Evolutionary conservation across 129 eudicot species (phyloP).

Genomic region (Flaveria linearis): DNA sequence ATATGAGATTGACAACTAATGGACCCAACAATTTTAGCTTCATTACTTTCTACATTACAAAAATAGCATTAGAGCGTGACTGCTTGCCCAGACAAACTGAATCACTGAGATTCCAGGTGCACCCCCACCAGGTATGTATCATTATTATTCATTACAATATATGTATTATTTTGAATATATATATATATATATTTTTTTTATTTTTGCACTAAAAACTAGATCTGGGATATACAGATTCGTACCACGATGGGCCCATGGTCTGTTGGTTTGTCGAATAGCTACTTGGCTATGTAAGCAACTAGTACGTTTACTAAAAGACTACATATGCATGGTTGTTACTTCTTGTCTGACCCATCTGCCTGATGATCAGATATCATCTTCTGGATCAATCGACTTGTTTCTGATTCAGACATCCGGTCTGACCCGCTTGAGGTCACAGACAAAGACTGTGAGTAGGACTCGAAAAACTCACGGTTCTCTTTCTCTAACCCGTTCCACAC

Average conservation of each 20-base stretch:
- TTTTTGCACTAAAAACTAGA: not conserved
- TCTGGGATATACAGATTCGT: not conserved
- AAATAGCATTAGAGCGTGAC: conserved; percentile 28
- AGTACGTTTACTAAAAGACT: conserved; percentile 6
- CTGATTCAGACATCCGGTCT: conserved; percentile 57
- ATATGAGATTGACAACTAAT: conserved; percentile 23
- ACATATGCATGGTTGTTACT: not conserved
- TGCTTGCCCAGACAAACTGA: conserved; percentile 22
- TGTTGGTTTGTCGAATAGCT: not conserved
- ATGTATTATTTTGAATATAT: not conserved
- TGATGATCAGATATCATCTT: conserved; percentile 59
- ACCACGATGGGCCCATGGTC: conserved; percentile 1
- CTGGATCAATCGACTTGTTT: conserved; percentile 58
- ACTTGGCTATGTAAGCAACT: not conserved
- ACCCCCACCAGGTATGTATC: not conserved
- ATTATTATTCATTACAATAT: not conserved
- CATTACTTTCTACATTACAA: conserved; percentile 41
- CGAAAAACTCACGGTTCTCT: conserved; percentile 70
- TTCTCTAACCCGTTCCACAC: conserved; percentile 84
- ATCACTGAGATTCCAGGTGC: conserved; percentile 37
- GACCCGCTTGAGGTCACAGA: conserved; percentile 37
- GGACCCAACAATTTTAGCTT: conserved; percentile 39
- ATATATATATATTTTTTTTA: not conserved
- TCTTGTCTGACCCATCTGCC: conserved; percentile 32
- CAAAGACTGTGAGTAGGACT: conserved; percentile 51